A percentile compares a stretch with the other conserved stretches of the same genome.
Evolutionary conservation across 768 basidiomycete species (phyloP).

Genomic region (Trametes meyenii): DNA sequence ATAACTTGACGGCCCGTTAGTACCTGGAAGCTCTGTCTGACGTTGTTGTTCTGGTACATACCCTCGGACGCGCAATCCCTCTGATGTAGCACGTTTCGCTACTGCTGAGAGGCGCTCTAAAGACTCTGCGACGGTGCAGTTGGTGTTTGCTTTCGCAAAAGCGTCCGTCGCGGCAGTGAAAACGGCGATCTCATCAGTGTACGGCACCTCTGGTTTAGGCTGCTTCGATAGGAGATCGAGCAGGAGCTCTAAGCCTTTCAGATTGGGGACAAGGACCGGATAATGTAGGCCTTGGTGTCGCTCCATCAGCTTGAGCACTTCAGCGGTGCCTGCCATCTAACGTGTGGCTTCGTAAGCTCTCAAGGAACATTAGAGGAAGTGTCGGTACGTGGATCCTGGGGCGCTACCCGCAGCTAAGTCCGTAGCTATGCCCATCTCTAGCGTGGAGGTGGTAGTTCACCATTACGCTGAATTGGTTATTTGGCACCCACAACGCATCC

Average conservation of each 20-base stretch:
- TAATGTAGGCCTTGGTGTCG: conserved; percentile 60
- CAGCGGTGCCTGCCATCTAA: conserved; percentile 87
- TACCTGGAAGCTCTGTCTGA: neutral
- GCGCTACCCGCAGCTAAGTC: too few relatives aligned
- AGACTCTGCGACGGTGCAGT: conserved; percentile 72
- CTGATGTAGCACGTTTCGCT: conserved; percentile 56
- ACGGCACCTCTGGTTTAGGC: conserved; percentile 41
- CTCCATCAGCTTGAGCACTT: conserved; percentile 65
- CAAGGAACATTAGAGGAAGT: neutral
- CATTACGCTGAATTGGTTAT: neutral
- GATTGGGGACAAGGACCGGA: conserved; percentile 82
- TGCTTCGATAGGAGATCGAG: conserved; percentile 51
- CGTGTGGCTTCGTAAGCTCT: neutral
- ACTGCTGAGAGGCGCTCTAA: conserved; percentile 66
- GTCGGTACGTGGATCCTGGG: neutral
- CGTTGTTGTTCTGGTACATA: conserved; percentile 65
- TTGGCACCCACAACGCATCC: neutral
- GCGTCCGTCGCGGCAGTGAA: conserved; percentile 89
- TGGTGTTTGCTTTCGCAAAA: conserved; percentile 86
- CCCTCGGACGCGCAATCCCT: conserved; percentile 62
- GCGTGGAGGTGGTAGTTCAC: too few relatives aligned
- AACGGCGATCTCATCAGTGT: conserved; percentile 83
- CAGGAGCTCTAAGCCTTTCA: conserved; percentile 73
- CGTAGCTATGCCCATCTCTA: too few relatives aligned
- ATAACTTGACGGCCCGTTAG: conserved; percentile 52